Base-by-base conservation (phyloP, 768 basidiomycete species). In the Cytidiella melzeri region DNA sequence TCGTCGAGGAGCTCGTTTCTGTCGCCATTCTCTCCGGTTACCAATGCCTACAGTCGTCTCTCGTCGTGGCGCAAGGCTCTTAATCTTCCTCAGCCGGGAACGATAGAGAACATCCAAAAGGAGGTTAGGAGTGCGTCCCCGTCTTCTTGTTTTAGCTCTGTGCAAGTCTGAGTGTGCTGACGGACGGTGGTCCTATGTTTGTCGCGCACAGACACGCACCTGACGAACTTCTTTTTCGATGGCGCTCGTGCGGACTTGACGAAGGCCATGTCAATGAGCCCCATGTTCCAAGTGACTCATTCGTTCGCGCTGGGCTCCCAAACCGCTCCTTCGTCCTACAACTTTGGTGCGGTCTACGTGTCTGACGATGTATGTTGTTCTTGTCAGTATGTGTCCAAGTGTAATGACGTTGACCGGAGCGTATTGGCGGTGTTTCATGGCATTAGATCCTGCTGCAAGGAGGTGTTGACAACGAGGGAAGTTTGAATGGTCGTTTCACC, bases 231-330 rank as follows among this genome's bases (percentile, higher is more conserved):
- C 72, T 82, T 92, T 63, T 98, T 98, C 67, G 96, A 99, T 73
- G 96, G 96, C 56, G 96, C 88, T 23, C 79, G 94, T 58, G 96
- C 95, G 26, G 96, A 99, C 73, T 74, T 98, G 59, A 87, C 90
- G 42, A 99, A 98, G 72, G 85, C 80, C 58, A 75, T 98, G 58
- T 95, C 92, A 24, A 77, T 87, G 66, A 90, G 82, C 66, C 96
- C 96, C n/a, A 81, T 89, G 44, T 98, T 98, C 80, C 95, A 98
- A 74, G 87, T 97, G 59, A 94, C 93, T 53, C 96, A 99, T 67
- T 89, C 92, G 20, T 97, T 99, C 71, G 76, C 84, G 51, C 73
- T 97, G 50, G 96, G 92, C 18, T 92, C 91, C 18, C 86, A 88
- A 66, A 80, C 83, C n/a, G 68, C 75, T 0, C 80, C 91, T 1